phyloP scores from a whole-genome alignment of 345 rosid species.

The Psidium friedrichsthalianum region DNA sequence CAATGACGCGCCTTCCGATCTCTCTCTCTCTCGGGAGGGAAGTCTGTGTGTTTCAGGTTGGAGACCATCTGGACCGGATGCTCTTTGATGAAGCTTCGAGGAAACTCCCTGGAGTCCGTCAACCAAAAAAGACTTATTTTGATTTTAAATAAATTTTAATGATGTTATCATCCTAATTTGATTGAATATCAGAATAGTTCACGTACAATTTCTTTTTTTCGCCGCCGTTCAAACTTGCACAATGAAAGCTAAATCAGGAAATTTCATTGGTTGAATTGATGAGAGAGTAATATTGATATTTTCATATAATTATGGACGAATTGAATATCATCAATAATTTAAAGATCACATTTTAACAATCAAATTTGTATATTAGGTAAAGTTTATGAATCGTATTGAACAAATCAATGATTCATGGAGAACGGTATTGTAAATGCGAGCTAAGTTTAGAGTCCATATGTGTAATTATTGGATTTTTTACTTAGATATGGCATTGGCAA shows the following conservation, averaged over 20 bases:
- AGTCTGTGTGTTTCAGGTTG: no score
- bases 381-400: rapidly evolving
- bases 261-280: neutral
- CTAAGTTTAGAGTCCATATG: rapidly evolving
- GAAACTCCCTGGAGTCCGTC: neutral
- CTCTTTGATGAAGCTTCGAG: neutral
- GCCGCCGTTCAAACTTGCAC: rapidly evolving
- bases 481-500: neutral
- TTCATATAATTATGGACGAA: neutral
- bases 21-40: no score
- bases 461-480: neutral
- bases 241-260: neutral
- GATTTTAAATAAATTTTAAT: no score
- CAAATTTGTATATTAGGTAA: neutral
- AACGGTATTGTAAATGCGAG: rapidly evolving
- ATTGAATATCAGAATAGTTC: neutral
- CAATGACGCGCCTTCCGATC: no score
- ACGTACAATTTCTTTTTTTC: rapidly evolving
- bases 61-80: no score
- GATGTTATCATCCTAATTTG: neutral
- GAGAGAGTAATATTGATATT: rapidly evolving
- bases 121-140: neutral
- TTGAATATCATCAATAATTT: rapidly evolving
- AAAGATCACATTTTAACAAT: neutral
- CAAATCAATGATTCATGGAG: neutral